phyloP scores from a whole-genome alignment of 257 asterid genomes.

The Voacanga thouarsii region DNA sequence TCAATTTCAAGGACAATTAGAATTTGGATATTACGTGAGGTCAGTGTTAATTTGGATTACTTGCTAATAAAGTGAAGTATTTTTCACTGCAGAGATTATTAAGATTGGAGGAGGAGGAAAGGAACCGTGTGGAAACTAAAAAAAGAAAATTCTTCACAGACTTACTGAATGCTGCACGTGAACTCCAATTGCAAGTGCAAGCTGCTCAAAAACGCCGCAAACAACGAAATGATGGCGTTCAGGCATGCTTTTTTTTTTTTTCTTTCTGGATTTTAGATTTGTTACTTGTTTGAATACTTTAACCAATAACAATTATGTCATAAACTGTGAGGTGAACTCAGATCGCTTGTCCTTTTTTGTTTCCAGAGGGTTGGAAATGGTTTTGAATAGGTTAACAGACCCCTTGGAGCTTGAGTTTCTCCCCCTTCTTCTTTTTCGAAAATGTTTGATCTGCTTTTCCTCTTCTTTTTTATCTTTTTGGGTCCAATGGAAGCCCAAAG shows the following conservation, averaged over 20 bases:
- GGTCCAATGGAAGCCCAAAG: no score
- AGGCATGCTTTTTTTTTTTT: slow-evolving; percentile 44
- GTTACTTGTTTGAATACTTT: neutral
- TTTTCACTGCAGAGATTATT: slow-evolving; percentile 68
- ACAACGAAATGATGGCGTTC: slow-evolving; percentile 94
- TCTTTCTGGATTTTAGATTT: slow-evolving; percentile 1
- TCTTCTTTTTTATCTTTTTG: no score
- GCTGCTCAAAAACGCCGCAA: slow-evolving; percentile 90
- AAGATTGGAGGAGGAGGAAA: slow-evolving; percentile 91
- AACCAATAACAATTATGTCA: neutral
- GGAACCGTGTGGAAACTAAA: slow-evolving; percentile 72
- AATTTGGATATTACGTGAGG: neutral
- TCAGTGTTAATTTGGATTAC: slow-evolving; percentile 17
- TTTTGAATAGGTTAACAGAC: neutral
- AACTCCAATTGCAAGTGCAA: slow-evolving; percentile 84
- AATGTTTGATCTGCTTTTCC: neutral
- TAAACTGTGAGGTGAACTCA: neutral
- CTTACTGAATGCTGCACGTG: slow-evolving; percentile 88
- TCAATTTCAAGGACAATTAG: neutral
- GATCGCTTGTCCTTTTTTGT: neutral
- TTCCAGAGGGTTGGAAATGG: neutral
- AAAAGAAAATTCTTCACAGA: slow-evolving; percentile 87
- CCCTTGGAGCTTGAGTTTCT: neutral
- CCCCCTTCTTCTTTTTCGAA: neutral
- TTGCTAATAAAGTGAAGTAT: slow-evolving; percentile 14